phyloP scores from a whole-genome alignment of 352 stramenopile genomes.

The Hyaloperonospora brassicae region DNA sequence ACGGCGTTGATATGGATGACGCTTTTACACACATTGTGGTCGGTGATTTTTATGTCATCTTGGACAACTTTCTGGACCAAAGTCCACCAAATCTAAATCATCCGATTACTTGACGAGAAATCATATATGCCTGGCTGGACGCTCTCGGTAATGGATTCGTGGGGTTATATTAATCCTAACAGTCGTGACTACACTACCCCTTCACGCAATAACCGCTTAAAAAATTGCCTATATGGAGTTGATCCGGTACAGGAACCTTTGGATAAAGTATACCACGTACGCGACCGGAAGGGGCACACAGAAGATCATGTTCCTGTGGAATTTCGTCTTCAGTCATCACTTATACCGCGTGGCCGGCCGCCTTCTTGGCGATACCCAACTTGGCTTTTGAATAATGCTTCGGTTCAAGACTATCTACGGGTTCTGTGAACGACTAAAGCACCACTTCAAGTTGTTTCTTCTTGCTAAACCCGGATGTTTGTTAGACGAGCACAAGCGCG shows the following conservation, averaged over 20 bases:
- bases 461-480: conserved; percentile 12
- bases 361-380: conserved; percentile 2
- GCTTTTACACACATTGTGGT: neutral
- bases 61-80: neutral
- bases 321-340: conserved; percentile 2
- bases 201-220: conserved; percentile 6
- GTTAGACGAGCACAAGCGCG: conserved; percentile 13
- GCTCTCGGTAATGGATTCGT: conserved; percentile 7
- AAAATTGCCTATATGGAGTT: conserved; percentile 11
- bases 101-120: neutral
- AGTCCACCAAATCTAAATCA: neutral
- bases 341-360: neutral
- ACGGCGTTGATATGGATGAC: neutral
- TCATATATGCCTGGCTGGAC: neutral
- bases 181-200: conserved; percentile 7
- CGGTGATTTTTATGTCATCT: neutral
- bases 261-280: conserved; percentile 2
- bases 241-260: conserved; percentile 12
- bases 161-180: conserved; percentile 11
- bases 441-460: conserved; percentile 5
- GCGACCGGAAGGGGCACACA: conserved; percentile 11
- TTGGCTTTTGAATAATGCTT: conserved; percentile 4
- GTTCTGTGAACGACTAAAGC: neutral
- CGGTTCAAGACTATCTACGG: neutral
- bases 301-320: conserved; percentile 12